Conservation (phyloP, 2,329 filamentous ascomycete species). For the Dothistroma septosporum region DNA sequence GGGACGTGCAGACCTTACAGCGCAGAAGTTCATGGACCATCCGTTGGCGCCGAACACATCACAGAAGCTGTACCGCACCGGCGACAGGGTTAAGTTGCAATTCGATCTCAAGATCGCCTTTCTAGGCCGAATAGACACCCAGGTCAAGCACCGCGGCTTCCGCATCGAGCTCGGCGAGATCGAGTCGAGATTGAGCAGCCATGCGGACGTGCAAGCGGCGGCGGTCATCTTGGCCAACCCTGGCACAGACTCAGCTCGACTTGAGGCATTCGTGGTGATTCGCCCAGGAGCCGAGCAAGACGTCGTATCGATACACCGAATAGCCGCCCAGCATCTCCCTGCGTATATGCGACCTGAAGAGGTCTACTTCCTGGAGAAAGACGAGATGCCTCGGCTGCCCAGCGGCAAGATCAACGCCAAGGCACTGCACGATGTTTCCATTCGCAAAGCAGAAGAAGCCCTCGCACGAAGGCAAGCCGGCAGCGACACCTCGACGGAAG, state of each 20-base stretch:
- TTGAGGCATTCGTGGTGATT: slow-evolving; percentile 26
- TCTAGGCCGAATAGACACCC: slow-evolving; percentile 73
- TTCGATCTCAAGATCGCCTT: slow-evolving; percentile 38
- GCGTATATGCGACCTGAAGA: slow-evolving; percentile 27
- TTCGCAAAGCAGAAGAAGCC: slow-evolving; percentile 14
- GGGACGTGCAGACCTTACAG: slow-evolving; percentile 20
- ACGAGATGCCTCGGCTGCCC: slow-evolving; percentile 24
- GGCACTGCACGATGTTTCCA: slow-evolving; percentile 22
- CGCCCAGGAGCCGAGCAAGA: slow-evolving; percentile 16
- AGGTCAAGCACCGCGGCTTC: slow-evolving; percentile 93
- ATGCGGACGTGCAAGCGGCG: slow-evolving; percentile 62
- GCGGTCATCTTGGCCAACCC: slow-evolving; percentile 26
- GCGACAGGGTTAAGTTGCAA: slow-evolving; percentile 22
- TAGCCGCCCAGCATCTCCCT: slow-evolving; percentile 20
- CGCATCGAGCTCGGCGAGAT: slow-evolving; percentile 90
- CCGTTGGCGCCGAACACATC: slow-evolving; percentile 16
- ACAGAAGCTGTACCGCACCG: slow-evolving; percentile 22
- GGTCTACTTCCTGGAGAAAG: slow-evolving; percentile 19
- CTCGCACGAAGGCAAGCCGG: background rate
- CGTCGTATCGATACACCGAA: slow-evolving; percentile 15
- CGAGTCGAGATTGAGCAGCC: slow-evolving; percentile 69
- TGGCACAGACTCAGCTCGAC: slow-evolving; percentile 18
- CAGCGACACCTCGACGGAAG: background rate
- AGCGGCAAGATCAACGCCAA: slow-evolving; percentile 28
- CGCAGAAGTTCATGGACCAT: slow-evolving; percentile 26